These are phyloP conservation scores for Cichorium intybus DNA, from an alignment of 140 eudicot species.

Conservation along the genomic window DNA sequence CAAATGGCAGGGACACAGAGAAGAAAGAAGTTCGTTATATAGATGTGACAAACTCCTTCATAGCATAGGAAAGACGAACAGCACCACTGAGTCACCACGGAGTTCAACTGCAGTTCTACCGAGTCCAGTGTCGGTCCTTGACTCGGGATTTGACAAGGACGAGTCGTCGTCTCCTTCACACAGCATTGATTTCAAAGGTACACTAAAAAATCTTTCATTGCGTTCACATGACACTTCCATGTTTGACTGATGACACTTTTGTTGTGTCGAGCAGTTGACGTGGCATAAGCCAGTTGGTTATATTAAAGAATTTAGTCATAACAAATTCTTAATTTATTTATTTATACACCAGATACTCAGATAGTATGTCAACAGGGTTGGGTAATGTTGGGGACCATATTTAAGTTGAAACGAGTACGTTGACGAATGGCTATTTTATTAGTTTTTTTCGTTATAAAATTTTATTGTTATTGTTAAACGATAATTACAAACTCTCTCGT, in stretches of 20 bases:
- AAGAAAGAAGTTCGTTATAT: conserved; percentile 60
- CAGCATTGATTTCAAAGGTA: conserved; percentile 86
- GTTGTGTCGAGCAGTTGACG: conserved; percentile 10
- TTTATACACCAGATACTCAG: no score
- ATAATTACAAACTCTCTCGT: no score
- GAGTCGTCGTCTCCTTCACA: conserved; percentile 75
- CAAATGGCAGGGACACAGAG: conserved; percentile 46
- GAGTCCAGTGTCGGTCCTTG: conserved; percentile 97
- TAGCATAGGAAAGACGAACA: conserved; percentile 70
- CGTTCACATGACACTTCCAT: conserved; percentile 34
- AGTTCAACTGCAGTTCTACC: conserved; percentile 33
- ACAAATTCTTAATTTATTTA: no score
- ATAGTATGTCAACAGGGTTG: no score
- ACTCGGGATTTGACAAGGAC: conserved; percentile 81
- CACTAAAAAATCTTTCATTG: conserved; percentile 17
- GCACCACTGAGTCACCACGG: conserved; percentile 42
- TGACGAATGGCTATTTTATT: no score
- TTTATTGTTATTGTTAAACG: no score
- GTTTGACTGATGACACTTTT: conserved; percentile 17
- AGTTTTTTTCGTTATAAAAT: no score
- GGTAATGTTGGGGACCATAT: no score
- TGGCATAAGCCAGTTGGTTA: conserved; percentile 20
- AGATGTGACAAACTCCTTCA: conserved; percentile 76
- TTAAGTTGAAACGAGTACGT: no score
- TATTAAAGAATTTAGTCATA: no score